Percentiles rank a stretch among this genome's conserved stretches.
These are phyloP conservation scores for Calonectria pauciramosa DNA, from an alignment of 2,329 filamentous ascomycete genomes.

Conservation along the genomic window DNA sequence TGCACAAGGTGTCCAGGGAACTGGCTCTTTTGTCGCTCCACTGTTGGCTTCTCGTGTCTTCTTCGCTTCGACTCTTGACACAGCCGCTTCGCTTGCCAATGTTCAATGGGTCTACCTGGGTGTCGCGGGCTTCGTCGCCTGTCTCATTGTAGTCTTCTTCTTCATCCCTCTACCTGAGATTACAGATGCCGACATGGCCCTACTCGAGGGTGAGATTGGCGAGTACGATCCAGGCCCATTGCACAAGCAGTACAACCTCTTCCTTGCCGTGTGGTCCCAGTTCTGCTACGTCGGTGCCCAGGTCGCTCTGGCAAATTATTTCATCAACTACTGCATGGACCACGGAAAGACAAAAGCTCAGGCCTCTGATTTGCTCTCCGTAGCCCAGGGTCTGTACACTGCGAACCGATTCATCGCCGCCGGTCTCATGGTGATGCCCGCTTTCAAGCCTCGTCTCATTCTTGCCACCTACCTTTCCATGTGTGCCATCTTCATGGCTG, in stretches of 20 bases:
- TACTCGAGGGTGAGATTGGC: slow-evolving; percentile 61
- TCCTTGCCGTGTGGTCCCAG: slow-evolving; percentile 71
- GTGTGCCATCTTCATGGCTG: slow-evolving; percentile 68
- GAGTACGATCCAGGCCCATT: slow-evolving; percentile 64
- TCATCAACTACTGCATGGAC: slow-evolving; percentile 63
- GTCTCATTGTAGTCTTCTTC: slow-evolving; percentile 70
- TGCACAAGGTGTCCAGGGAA: slow-evolving; percentile 70
- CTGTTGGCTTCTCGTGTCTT: slow-evolving; percentile 73
- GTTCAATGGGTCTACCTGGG: slow-evolving; percentile 77
- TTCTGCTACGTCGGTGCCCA: slow-evolving; percentile 76
- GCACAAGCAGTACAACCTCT: slow-evolving; percentile 70
- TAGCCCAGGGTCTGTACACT: slow-evolving; percentile 71
- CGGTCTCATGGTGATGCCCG: slow-evolving; percentile 65
- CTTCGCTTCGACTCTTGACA: slow-evolving; percentile 67
- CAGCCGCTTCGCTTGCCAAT: slow-evolving; percentile 64
- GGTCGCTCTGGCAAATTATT: slow-evolving; percentile 66
- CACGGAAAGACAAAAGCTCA: slow-evolving; percentile 40
- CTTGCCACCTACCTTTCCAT: slow-evolving; percentile 66
- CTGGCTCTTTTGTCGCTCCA: slow-evolving; percentile 70
- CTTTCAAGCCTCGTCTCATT: slow-evolving; percentile 67
- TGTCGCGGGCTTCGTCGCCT: slow-evolving; percentile 71
- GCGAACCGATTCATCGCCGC: slow-evolving; percentile 70
- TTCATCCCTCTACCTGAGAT: slow-evolving; percentile 65
- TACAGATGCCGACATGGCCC: slow-evolving; percentile 73
- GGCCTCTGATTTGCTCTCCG: slow-evolving; percentile 66